Evolutionary conservation across 2,329 filamentous ascomycete genomes (phyloP), one percentile per base, ranked within the genome.

Genomic region (Exophiala xenobiotica): DNA sequence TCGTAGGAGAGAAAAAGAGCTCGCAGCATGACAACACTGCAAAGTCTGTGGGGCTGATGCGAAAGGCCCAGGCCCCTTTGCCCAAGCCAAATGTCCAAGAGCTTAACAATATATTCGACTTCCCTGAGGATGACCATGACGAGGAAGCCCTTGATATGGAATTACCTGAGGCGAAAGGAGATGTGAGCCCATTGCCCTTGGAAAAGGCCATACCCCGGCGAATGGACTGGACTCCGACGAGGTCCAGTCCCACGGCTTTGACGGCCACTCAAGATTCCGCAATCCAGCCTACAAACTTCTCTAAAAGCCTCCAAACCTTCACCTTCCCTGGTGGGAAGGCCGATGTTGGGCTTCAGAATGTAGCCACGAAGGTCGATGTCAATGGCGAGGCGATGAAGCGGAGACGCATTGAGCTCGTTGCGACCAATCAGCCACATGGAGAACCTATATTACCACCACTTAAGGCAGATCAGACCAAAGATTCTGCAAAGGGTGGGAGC

Each of bases 151-250:
- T 33, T 3, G 27, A 9, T 3, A 9, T 14, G 16, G 29, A 33
- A 11, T 11, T 7, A 33, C 2, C 5, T 14, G 16, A 33, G 29
- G 11, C 29, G 6, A 33, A 33, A 14, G 14, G 18, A 37, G 16
- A 19, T 11, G 26, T 23, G 22, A 49, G 62, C 51, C 53, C 57
- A 4, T 46, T 71, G 20, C 61, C 68, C n/a, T 47, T 72, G 19
- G 68, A 68, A 55, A 55, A 64, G 39, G 86, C 85, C 6, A 65
- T 78, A 20, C 72, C 70, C 39, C 75, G 86, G 53, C 76, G 82
- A 53, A 63, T 70, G 11, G 77, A 84, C 51, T 90, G 87, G 87
- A 90, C 87, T 1, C 87, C 86, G 2, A 78, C 82, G 3, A 75
- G 73, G 40, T 23, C 47, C 19, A 39, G n/a, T 11, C 16, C 35